Evolutionary conservation across 139 green algal species (phyloP).

Genomic region (Diplosphaera chodatii): DNA sequence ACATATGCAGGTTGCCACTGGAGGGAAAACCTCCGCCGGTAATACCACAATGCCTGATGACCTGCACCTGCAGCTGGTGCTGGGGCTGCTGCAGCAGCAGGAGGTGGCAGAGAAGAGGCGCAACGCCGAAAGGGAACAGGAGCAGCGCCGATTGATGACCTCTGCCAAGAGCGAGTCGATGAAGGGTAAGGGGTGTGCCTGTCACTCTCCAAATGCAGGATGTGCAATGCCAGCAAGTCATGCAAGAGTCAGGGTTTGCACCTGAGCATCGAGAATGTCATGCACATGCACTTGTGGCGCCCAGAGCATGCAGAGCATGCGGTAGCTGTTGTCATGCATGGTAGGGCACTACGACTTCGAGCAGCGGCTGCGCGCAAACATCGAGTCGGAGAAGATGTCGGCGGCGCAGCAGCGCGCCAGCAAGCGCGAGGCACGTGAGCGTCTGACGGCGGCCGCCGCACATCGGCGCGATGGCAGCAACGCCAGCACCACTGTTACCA

Average conservation of each 20-base stretch:
- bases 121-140: slow-evolving; percentile 14
- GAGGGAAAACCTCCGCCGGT: too few species aligned
- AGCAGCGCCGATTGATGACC: slow-evolving; percentile 12
- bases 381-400: slow-evolving; percentile 15
- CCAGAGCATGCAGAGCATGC: too few species aligned
- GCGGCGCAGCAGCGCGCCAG: background rate
- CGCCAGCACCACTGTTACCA: background rate
- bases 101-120: slow-evolving; percentile 3
- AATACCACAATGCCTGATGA: too few species aligned
- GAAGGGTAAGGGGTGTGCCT: background rate
- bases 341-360: slow-evolving; percentile 35
- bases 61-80: slow-evolving; percentile 9
- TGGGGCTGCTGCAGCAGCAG: slow-evolving; percentile 10
- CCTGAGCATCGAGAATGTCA: too few species aligned
- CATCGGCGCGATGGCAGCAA: background rate
- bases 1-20: too few species aligned
- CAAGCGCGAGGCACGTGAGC: background rate
- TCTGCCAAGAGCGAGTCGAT: slow-evolving; percentile 7
- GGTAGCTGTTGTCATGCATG: background rate
- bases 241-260: too few species aligned
- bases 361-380: slow-evolving; percentile 25
- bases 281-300: too few species aligned
- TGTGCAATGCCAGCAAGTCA: too few species aligned
- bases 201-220: background rate
- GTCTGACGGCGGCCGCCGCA: background rate